phyloP scores from a whole-genome alignment of 306 rosid genomes.

The Cicer bijugum region DNA sequence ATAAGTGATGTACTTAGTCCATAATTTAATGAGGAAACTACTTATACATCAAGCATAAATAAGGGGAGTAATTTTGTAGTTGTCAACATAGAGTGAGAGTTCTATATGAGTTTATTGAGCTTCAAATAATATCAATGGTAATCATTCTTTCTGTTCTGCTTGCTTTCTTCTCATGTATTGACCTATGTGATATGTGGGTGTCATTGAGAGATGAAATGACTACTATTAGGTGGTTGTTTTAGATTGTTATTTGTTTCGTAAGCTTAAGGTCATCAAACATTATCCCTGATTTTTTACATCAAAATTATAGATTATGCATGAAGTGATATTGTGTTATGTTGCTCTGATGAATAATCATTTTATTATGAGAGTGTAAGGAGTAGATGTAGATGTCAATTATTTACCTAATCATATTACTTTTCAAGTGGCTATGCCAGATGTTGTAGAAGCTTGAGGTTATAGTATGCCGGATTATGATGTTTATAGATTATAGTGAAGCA shows the following conservation, averaged over 20 bases:
- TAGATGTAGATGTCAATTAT: not conserved
- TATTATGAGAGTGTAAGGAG: constrained; percentile 10
- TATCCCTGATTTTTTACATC: not conserved
- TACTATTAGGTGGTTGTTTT: not conserved
- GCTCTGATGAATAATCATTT: not conserved
- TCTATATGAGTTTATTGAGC: too few relatives aligned
- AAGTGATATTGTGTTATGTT: constrained; percentile 15
- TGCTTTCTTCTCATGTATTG: constrained; percentile 12
- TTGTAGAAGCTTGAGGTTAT: constrained; percentile 24
- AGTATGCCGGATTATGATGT: constrained; percentile 14
- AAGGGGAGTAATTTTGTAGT: not conserved
- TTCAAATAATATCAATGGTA: not conserved
- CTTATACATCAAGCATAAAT: not conserved
- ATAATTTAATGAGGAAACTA: not conserved
- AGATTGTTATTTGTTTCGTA: not conserved
- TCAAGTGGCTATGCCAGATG: constrained; percentile 4
- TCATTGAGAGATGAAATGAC: not conserved
- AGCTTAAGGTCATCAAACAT: constrained; percentile 9
- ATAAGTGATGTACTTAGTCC: not conserved
- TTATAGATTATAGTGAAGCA: constrained; percentile 23
- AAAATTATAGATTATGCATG: not conserved
- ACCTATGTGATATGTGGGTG: not conserved
- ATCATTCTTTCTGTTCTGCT: not conserved
- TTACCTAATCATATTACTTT: constrained; percentile 3
- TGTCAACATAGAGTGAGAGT: not conserved